Evolutionary conservation across 2,329 filamentous ascomycete genomes (phyloP).

Genomic region (Trichoderma sp.): DNA sequence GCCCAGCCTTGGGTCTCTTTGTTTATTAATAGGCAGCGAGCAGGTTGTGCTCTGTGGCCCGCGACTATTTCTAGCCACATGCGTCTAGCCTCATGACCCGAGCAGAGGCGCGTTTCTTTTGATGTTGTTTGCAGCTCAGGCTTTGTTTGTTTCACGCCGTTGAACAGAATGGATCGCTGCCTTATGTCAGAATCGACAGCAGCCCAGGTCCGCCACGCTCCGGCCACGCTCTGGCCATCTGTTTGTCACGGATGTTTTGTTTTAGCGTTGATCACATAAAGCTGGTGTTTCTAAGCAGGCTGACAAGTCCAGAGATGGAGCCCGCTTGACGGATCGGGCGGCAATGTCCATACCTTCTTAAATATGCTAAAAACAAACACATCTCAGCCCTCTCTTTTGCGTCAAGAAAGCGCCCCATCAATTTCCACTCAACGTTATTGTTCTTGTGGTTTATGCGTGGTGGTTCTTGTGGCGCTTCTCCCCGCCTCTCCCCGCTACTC

Average conservation of each 20-base stretch:
- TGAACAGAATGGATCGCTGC: neutral
- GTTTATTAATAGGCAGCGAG: neutral
- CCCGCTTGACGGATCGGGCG: slow-evolving; percentile 6
- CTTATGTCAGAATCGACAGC: neutral
- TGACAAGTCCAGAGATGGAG: neutral
- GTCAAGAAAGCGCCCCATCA: neutral
- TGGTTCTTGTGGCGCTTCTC: neutral
- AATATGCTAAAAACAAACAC: neutral
- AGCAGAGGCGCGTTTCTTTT: slow-evolving; percentile 10
- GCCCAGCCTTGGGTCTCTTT: neutral
- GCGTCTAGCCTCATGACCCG: neutral
- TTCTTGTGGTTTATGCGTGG: neutral
- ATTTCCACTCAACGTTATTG: neutral
- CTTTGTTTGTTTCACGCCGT: neutral
- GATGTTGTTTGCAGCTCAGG: neutral
- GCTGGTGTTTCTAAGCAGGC: neutral
- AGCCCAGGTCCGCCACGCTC: neutral
- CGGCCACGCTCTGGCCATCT: neutral
- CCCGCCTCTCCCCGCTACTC: neutral
- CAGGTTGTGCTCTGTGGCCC: neutral
- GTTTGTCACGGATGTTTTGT: neutral
- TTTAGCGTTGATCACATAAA: neutral
- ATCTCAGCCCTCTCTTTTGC: neutral
- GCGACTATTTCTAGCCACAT: neutral
- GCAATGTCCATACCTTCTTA: neutral